Evolutionary conservation across 2,329 filamentous ascomycete species (phyloP).

Genomic region (Ophiocordyceps camponoti-floridani): DNA sequence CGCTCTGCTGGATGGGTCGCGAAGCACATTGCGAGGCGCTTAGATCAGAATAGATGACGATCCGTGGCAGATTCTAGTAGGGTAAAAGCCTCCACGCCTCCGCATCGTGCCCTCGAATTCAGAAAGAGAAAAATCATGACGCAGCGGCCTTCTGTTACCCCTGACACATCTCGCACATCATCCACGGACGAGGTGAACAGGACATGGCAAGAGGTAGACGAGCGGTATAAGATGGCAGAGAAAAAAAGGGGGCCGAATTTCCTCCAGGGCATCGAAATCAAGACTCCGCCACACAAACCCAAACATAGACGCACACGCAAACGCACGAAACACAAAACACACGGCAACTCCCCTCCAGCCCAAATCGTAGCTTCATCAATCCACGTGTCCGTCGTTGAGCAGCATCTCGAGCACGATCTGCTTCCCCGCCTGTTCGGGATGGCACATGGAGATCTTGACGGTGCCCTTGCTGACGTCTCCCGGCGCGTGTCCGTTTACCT

Average conservation of each 20-base stretch:
- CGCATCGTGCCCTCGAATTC: too few relatives aligned
- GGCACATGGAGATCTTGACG: constrained; percentile 89
- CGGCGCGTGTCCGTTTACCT: constrained; percentile 16
- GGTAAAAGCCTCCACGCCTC: too few relatives aligned
- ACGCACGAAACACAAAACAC: too few relatives aligned
- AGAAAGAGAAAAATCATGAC: too few relatives aligned
- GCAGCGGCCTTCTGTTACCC: too few relatives aligned
- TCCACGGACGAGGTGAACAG: neutral
- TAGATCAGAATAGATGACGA: too few relatives aligned
- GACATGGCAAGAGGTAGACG: neutral
- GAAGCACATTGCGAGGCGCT: too few relatives aligned
- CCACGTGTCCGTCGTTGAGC: constrained; percentile 67
- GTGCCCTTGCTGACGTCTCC: constrained; percentile 45
- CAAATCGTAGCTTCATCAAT: constrained; percentile 12
- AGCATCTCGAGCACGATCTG: constrained; percentile 87
- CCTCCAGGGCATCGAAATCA: neutral
- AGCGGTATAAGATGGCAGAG: neutral
- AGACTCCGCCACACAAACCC: neutral
- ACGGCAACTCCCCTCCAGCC: neutral
- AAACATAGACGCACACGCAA: neutral
- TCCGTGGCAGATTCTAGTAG: too few relatives aligned
- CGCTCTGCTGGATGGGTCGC: too few relatives aligned
- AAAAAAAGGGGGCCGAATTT: neutral
- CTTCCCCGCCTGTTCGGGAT: constrained; percentile 67
- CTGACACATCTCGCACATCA: too few relatives aligned